Evolutionary conservation across 345 rosid genomes (phyloP).

Genomic region (Ceriops tagal): DNA sequence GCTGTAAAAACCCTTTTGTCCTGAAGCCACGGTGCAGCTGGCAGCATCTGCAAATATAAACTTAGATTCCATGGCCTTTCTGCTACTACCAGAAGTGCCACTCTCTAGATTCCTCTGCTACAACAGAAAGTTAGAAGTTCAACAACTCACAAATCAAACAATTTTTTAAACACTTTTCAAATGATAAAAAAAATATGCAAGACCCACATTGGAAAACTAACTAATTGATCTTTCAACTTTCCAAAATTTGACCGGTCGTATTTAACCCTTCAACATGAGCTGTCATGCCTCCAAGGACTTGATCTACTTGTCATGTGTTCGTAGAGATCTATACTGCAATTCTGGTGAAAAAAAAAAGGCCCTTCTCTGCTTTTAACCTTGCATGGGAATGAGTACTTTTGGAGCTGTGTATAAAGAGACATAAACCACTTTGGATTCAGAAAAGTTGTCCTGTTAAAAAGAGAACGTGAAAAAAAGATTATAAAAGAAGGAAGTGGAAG

Average conservation of each 20-base stretch:
- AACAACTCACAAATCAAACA: neutral
- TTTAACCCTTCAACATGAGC: conserved; percentile 12
- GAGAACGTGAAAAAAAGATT: neutral
- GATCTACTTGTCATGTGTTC: neutral
- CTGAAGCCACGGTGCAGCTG: neutral
- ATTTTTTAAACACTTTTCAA: neutral
- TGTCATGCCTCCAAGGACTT: conserved; percentile 15
- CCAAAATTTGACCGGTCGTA: conserved; percentile 21
- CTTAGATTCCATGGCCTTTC: neutral
- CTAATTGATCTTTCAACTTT: conserved; percentile 1
- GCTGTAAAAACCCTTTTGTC: neutral
- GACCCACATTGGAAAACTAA: conserved; percentile 18
- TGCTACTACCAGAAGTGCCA: neutral
- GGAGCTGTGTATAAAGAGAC: neutral
- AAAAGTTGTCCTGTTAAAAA: conserved; percentile 24
- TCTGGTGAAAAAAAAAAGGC: conserved; percentile 25
- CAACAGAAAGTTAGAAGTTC: neutral
- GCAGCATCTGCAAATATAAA: neutral
- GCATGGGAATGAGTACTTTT: conserved; percentile 32
- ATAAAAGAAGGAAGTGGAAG: neutral
- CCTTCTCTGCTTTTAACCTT: conserved; percentile 37
- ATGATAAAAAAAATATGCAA: neutral
- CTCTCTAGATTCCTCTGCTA: neutral
- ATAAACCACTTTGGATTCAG: conserved; percentile 36
- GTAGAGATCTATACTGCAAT: conserved; percentile 27